A percentile compares a stretch with the other conserved stretches of the same genome.
Evolutionary conservation across 768 basidiomycete genomes (phyloP).

Genomic region (Calocera viscosa): DNA sequence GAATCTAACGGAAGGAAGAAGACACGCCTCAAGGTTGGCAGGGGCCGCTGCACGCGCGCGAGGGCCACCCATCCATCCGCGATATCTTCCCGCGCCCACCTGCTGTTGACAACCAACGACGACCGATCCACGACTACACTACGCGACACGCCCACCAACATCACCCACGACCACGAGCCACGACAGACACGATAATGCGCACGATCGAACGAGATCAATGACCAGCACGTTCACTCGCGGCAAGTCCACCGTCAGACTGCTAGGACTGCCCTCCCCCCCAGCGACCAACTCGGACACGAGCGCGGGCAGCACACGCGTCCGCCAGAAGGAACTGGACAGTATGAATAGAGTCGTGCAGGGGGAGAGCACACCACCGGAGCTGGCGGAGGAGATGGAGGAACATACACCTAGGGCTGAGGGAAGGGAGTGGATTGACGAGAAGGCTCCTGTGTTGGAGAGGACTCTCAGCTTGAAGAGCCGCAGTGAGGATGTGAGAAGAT

Average conservation of each 20-base stretch:
- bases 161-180: neutral
- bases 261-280: neutral
- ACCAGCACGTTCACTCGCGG: neutral
- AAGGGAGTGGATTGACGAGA: constrained; percentile 1
- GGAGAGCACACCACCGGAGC: neutral
- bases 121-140: neutral
- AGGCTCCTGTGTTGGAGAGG: neutral
- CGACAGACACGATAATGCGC: neutral
- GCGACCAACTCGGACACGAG: constrained; percentile 4
- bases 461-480: neutral
- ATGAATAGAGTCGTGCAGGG: neutral
- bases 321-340: constrained; percentile 3
- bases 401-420: neutral
- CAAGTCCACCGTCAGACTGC: neutral
- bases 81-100: neutral
- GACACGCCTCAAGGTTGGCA: neutral
- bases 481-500: neutral
- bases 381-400: neutral
- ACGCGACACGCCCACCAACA: neutral
- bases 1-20: constrained; percentile 5
- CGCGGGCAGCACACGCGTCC: neutral
- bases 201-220: constrained; percentile 1
- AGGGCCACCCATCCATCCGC: neutral
- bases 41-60: neutral
- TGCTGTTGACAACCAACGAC: too few relatives aligned